These are phyloP conservation scores for Evernia prunastri DNA, from an alignment of 495 filamentous ascomycete genomes.

Conservation along the genomic window DNA sequence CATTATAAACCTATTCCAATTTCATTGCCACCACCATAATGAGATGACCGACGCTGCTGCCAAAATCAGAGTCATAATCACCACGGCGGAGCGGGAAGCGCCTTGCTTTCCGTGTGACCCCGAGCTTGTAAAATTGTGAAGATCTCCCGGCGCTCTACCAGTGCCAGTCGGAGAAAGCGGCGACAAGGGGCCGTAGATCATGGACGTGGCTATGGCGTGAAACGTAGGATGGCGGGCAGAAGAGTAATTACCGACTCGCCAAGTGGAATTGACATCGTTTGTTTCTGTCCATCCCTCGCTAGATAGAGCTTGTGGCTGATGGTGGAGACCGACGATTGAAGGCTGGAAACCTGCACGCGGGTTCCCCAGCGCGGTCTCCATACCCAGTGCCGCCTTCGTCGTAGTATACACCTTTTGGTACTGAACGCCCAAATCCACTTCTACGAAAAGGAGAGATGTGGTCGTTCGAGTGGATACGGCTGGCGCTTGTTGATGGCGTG, in stretches of 20 bases:
- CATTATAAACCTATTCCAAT: neutral
- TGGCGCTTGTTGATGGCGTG: neutral
- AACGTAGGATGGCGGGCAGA: neutral
- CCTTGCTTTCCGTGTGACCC: neutral
- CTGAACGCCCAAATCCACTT: neutral
- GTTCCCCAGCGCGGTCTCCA: neutral
- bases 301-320: neutral
- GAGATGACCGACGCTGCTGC: neutral
- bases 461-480: neutral
- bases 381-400: neutral
- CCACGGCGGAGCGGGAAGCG: neutral
- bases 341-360: neutral
- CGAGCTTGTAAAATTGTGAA: neutral
- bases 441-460: neutral
- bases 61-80: neutral
- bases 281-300: neutral
- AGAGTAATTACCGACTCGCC: neutral
- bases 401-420: neutral
- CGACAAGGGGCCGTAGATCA: neutral
- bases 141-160: neutral
- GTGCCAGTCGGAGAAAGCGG: neutral
- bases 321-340: neutral
- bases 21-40: no score
- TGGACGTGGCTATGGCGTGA: neutral
- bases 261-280: neutral